A percentile compares a stretch with the other conserved stretches of the same genome.
phyloP scores from a whole-genome alignment of 2,329 filamentous ascomycete genomes.

The Cordyceps militaris region DNA sequence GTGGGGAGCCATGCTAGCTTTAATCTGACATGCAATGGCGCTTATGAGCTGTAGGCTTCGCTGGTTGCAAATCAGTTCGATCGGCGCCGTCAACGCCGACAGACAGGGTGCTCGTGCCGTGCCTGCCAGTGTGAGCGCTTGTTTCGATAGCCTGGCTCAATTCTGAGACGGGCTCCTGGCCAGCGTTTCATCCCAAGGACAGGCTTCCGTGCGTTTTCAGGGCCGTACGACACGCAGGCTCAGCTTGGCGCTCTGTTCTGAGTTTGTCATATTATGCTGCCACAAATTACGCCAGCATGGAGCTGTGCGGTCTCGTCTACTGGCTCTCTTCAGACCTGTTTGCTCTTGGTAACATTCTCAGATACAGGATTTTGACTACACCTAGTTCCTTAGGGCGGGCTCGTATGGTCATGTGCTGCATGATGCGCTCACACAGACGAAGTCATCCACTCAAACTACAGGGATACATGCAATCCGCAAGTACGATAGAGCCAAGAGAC shows the following conservation, averaged over 20 bases:
- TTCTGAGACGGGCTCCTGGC: not conserved
- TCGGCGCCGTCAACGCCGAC: not conserved
- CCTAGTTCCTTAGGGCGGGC: too few species aligned
- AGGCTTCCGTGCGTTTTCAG: not conserved
- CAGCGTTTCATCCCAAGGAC: not conserved
- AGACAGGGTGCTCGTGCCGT: not conserved
- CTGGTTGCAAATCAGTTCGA: not conserved
- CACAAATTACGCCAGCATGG: too few species aligned
- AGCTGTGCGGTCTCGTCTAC: not conserved
- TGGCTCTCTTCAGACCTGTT: not conserved
- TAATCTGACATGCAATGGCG: not conserved
- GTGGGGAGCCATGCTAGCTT: not conserved
- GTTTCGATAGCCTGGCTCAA: not conserved
- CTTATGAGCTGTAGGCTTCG: not conserved
- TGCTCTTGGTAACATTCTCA: not conserved
- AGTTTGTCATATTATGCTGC: too few species aligned
- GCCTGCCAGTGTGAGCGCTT: not conserved
- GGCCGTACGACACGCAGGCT: not conserved
- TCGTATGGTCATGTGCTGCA: not conserved
- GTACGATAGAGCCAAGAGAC: not conserved
- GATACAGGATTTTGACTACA: too few species aligned
- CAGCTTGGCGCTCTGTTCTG: not conserved
- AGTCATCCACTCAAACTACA: not conserved
- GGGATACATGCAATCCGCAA: not conserved
- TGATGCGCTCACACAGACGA: conserved; percentile 1